Evolutionary conservation across 176 grass and related monocot species (phyloP).

Genomic region (Cymbopogon citratus): DNA sequence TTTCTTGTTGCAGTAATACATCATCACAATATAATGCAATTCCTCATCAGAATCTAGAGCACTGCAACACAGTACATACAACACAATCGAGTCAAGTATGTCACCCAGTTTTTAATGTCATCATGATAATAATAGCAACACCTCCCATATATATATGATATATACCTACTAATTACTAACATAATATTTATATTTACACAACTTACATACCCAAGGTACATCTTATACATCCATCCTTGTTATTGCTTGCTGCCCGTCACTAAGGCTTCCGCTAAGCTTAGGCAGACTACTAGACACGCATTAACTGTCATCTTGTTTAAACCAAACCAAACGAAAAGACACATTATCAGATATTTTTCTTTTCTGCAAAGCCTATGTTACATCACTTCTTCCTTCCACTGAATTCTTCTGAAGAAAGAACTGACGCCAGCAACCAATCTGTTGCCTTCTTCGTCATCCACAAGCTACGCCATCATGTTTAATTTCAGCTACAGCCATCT

Average conservation of each 20-base stretch:
- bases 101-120: neutral
- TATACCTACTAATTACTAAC: neutral
- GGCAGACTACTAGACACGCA: conserved; percentile 15
- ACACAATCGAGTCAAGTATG: neutral
- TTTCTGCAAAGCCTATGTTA: conserved; percentile 46
- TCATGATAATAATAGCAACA: neutral
- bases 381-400: conserved; percentile 32
- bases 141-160: neutral
- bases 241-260: conserved; percentile 24
- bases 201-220: conserved; percentile 30
- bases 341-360: neutral
- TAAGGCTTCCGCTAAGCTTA: conserved; percentile 17
- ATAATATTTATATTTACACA: conserved; percentile 45
- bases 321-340: conserved; percentile 18
- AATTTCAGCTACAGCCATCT: conserved; percentile 12
- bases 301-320: conserved; percentile 3
- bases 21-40: neutral
- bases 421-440: conserved; percentile 35
- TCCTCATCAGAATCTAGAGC: neutral
- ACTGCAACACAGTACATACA: neutral
- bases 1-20: neutral
- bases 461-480: conserved; percentile 21
- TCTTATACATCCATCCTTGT: conserved; percentile 19
- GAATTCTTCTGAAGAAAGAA: conserved; percentile 35
- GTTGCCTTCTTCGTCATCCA: conserved; percentile 10